Evolutionary conservation across 1,284 basidiomycete genomes (phyloP).

Genomic region (Cutaneotrichosporon sp.): DNA sequence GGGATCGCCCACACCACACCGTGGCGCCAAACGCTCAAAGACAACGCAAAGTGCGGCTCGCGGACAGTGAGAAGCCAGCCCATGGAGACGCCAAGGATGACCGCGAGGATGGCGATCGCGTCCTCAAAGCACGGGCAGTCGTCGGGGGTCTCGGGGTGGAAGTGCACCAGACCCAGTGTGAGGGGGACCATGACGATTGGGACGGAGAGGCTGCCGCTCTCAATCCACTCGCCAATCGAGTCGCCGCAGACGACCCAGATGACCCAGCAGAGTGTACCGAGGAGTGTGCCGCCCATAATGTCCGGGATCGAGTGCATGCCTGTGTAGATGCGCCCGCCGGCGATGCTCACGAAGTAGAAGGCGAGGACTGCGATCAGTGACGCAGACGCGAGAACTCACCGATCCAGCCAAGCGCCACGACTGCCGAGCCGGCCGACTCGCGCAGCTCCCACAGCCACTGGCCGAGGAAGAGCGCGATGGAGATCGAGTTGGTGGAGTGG

Average conservation of each 20-base stretch:
- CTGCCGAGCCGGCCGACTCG: slow-evolving; percentile 20
- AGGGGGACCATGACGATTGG: slow-evolving; percentile 68
- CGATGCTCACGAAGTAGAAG: slow-evolving; percentile 73
- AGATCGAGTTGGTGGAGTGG: slow-evolving; percentile 88
- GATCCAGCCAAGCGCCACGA: slow-evolving; percentile 27
- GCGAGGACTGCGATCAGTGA: slow-evolving; percentile 54
- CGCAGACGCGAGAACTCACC: slow-evolving; percentile 25
- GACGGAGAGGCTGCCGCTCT: slow-evolving; percentile 62
- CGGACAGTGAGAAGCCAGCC: slow-evolving; percentile 62
- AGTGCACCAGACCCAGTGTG: slow-evolving; percentile 72
- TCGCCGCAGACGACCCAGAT: slow-evolving; percentile 55
- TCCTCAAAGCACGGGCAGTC: slow-evolving; percentile 99
- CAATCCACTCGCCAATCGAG: slow-evolving; percentile 52
- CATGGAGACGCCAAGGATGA: slow-evolving; percentile 73
- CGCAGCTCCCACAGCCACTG: slow-evolving; percentile 38
- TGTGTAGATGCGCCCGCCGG: slow-evolving; percentile 86
- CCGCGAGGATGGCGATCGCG: slow-evolving; percentile 87
- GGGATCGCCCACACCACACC: slow-evolving; percentile 12
- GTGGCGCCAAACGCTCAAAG: slow-evolving; percentile 8
- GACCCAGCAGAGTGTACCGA: slow-evolving; percentile 70
- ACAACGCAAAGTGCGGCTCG: background rate
- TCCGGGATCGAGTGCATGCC: slow-evolving; percentile 84
- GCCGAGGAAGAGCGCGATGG: slow-evolving; percentile 74
- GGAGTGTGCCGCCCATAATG: slow-evolving; percentile 64
- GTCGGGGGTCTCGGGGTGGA: slow-evolving; percentile 90